A percentile compares a stretch with the other conserved stretches of the same genome.
Conservation (phyloP, 768 basidiomycete genomes). For the Rhodotorula kratochvilovae region DNA sequence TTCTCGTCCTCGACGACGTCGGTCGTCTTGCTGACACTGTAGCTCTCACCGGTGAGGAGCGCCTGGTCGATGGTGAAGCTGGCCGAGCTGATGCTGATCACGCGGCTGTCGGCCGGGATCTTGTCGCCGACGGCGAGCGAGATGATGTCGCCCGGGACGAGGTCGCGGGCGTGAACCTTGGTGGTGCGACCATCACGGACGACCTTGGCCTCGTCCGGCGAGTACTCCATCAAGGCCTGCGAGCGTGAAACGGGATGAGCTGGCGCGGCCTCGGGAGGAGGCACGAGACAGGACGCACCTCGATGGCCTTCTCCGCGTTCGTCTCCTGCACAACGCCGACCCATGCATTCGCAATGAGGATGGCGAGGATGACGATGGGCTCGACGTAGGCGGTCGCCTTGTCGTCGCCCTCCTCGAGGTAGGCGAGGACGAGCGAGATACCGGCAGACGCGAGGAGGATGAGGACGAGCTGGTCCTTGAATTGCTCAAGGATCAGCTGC, state of each 20-base stretch:
- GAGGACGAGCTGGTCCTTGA: constrained; percentile 96
- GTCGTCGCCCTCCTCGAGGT: constrained; percentile 75
- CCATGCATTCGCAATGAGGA: constrained; percentile 91
- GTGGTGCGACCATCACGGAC: constrained; percentile 64
- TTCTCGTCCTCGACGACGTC: constrained; percentile 61
- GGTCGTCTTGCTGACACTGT: constrained; percentile 75
- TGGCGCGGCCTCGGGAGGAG: not conserved
- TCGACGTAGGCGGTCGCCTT: constrained; percentile 83
- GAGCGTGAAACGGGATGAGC: not conserved
- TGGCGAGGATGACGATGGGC: constrained; percentile 87
- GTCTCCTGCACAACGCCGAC: constrained; percentile 97
- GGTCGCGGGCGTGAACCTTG: constrained; percentile 76
- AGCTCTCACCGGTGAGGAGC: constrained; percentile 89
- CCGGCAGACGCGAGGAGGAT: constrained; percentile 91
- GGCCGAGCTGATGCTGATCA: constrained; percentile 82
- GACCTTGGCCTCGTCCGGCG: constrained; percentile 91
- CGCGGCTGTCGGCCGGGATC: constrained; percentile 87
- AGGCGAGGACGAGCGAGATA: constrained; percentile 84
- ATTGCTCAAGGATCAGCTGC: constrained; percentile 95
- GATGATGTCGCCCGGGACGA: constrained; percentile 93
- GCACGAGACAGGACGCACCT: constrained; percentile 58
- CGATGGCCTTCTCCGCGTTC: constrained; percentile 93
- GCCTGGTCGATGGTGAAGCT: constrained; percentile 95
- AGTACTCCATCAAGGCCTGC: constrained; percentile 92
- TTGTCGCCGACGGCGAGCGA: constrained; percentile 88